Evolutionary conservation across 768 basidiomycete genomes (phyloP).

Genomic region (Hortiboletus flavorubellus): DNA sequence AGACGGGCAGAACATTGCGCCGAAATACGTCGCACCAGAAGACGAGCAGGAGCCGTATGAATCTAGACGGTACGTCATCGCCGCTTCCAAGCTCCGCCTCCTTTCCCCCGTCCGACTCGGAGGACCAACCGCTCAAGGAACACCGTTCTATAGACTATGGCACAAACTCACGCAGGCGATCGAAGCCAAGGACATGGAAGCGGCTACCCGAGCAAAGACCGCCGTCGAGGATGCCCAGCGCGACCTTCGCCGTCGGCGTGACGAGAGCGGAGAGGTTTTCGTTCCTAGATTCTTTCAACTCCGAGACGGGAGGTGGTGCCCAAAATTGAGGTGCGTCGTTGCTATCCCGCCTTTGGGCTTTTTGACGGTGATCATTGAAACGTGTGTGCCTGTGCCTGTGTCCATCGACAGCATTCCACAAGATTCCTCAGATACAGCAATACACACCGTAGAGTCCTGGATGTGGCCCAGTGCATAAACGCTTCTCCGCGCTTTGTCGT

Average conservation of each 20-base stretch:
- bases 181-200: slow-evolving; percentile 85
- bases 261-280: slow-evolving; percentile 67
- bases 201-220: slow-evolving; percentile 86
- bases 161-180: slow-evolving; percentile 81
- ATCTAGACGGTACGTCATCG: slow-evolving; percentile 63
- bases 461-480: slow-evolving; percentile 51
- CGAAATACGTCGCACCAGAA: slow-evolving; percentile 84
- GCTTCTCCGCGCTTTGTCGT: neutral
- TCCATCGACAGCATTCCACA: slow-evolving; percentile 52
- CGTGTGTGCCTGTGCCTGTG: neutral
- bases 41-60: slow-evolving; percentile 88
- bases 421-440: slow-evolving; percentile 63
- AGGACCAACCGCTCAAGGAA: neutral
- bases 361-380: neutral
- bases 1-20: slow-evolving; percentile 69
- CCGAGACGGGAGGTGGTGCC: slow-evolving; percentile 76
- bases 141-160: slow-evolving; percentile 53
- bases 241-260: slow-evolving; percentile 68
- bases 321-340: slow-evolving; percentile 64
- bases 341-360: neutral
- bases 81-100: neutral
- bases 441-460: slow-evolving; percentile 68
- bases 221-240: slow-evolving; percentile 91
- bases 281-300: slow-evolving; percentile 80
- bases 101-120: neutral